Conservation (phyloP, 169 alveolate species). For the Sarcocystis neurona region DNA sequence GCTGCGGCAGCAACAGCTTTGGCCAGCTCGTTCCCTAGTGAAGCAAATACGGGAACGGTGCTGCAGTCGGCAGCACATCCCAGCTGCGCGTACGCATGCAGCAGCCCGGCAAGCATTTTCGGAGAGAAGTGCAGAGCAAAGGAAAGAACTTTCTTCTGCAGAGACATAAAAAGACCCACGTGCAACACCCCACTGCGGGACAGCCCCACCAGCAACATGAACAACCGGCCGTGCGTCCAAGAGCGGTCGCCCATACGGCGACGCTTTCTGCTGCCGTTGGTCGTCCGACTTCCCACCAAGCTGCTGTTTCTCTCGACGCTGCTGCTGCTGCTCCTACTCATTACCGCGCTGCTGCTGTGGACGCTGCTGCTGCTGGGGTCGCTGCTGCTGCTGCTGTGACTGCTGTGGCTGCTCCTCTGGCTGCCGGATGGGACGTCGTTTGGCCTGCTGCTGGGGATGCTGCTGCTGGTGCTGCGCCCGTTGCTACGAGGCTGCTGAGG, state of each 20-base stretch:
- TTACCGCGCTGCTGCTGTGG: too few species aligned
- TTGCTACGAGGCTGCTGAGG: too few species aligned
- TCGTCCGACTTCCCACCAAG: background rate
- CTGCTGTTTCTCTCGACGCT: too few species aligned
- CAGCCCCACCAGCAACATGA: background rate
- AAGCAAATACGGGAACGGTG: background rate
- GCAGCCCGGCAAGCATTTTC: background rate
- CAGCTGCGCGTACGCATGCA: background rate
- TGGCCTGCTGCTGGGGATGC: background rate
- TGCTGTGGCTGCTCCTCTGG: too few species aligned
- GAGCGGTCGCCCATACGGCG: background rate
- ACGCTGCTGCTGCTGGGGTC: too few species aligned
- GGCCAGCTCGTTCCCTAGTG: background rate
- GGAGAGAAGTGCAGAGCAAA: slow-evolving; percentile 1
- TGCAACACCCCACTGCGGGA: background rate
- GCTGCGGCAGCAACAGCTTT: too few species aligned
- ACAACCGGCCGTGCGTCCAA: slow-evolving; percentile 11
- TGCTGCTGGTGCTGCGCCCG: too few species aligned
- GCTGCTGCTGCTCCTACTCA: too few species aligned
- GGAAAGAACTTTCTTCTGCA: background rate
- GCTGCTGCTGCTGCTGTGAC: too few species aligned
- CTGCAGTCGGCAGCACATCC: background rate
- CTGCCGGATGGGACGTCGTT: background rate
- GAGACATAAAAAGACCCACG: background rate
- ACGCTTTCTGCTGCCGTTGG: background rate